These are phyloP conservation scores for Cyclotella cryptica DNA, from an alignment of 108 stramenopile species.

Conservation along the genomic window DNA sequence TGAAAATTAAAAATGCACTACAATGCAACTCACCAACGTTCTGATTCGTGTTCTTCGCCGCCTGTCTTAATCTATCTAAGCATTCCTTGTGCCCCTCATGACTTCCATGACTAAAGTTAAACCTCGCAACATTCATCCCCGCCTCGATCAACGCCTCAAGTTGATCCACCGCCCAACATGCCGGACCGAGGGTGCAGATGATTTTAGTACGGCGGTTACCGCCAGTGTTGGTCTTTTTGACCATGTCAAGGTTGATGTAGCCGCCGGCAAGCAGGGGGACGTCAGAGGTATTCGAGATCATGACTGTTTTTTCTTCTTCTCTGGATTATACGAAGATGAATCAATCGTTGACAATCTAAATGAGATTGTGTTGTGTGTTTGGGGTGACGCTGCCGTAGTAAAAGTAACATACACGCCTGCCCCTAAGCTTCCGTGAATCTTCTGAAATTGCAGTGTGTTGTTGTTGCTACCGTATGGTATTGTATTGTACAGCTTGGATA, in stretches of 20 bases:
- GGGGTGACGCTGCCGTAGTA: too few relatives aligned
- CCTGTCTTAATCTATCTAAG: slow-evolving; percentile 70
- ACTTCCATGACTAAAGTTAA: slow-evolving; percentile 93
- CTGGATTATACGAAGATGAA: too few relatives aligned
- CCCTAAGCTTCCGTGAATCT: too few relatives aligned
- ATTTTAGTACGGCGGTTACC: slow-evolving; percentile 71
- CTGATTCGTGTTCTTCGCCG: slow-evolving; percentile 67
- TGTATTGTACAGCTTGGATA: too few relatives aligned
- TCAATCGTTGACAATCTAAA: too few relatives aligned
- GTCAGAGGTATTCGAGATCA: slow-evolving; percentile 71
- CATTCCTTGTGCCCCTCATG: slow-evolving; percentile 77
- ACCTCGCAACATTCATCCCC: slow-evolving; percentile 85
- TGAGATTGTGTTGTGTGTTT: too few relatives aligned
- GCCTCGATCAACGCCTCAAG: slow-evolving; percentile 77
- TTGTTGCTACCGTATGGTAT: too few relatives aligned
- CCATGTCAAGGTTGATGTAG: slow-evolving; percentile 61
- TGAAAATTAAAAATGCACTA: too few relatives aligned
- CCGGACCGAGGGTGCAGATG: slow-evolving; percentile 82
- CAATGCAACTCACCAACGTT: slow-evolving; percentile 54
- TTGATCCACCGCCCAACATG: slow-evolving; percentile 78
- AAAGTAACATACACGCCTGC: too few relatives aligned
- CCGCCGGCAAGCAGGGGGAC: slow-evolving; percentile 66
- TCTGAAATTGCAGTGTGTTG: too few relatives aligned
- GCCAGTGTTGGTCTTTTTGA: slow-evolving; percentile 43
- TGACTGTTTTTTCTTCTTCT: slow-evolving; percentile 24